Evolutionary conservation across 2,329 filamentous ascomycete genomes (phyloP).

Genomic region (Ophiostoma angusticollis): DNA sequence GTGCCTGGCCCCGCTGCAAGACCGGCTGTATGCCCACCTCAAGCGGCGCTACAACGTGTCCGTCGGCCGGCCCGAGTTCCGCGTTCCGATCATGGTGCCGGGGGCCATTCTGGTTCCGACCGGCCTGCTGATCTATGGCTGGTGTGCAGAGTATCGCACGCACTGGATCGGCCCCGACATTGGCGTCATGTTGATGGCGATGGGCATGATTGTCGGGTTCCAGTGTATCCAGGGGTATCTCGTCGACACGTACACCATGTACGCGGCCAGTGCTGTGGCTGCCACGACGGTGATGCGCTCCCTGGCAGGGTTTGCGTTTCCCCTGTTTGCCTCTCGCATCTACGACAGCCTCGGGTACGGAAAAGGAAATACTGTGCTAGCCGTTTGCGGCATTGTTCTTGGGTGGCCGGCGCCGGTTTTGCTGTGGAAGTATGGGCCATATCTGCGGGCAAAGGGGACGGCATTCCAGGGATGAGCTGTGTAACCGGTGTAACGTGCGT

Average conservation of each 20-base stretch:
- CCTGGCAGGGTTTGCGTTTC: conserved; percentile 38
- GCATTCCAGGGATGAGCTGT: conserved; percentile 4
- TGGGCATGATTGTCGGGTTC: conserved; percentile 28
- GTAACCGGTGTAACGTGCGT: neutral
- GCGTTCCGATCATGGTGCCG: conserved; percentile 29
- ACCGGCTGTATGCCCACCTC: conserved; percentile 31
- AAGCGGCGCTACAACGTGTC: conserved; percentile 24
- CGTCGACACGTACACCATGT: conserved; percentile 33
- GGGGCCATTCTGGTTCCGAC: conserved; percentile 27
- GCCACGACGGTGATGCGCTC: conserved; percentile 32
- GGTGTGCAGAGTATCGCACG: conserved; percentile 28
- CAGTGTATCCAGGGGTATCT: conserved; percentile 34
- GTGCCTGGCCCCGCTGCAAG: conserved; percentile 33
- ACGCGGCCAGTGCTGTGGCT: conserved; percentile 32
- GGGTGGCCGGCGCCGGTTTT: conserved; percentile 30
- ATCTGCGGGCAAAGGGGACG: conserved; percentile 18
- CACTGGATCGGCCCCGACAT: conserved; percentile 35
- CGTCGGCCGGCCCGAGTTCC: conserved; percentile 28
- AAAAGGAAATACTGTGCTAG: conserved; percentile 30
- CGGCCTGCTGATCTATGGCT: conserved; percentile 34
- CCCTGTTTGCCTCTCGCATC: conserved; percentile 36
- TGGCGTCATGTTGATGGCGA: conserved; percentile 26
- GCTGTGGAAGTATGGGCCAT: conserved; percentile 32
- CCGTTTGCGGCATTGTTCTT: conserved; percentile 27
- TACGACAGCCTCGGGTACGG: conserved; percentile 30